These are phyloP conservation scores for Calcarisporium arbuscula DNA, from an alignment of 2,329 filamentous ascomycete genomes.

Conservation along the genomic window DNA sequence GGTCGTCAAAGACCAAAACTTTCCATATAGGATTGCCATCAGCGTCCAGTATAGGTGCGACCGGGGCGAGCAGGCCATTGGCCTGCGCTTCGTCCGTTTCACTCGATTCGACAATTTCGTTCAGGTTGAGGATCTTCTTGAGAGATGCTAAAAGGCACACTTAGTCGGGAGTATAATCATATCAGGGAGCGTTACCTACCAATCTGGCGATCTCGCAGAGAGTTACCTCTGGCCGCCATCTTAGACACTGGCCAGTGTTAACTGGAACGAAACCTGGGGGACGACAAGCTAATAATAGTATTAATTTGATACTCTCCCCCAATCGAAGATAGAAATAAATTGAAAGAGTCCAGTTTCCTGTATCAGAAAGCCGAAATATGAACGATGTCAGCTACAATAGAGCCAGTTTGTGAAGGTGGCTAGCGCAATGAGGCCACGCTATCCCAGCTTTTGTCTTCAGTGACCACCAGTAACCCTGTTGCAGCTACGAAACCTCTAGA, in stretches of 20 bases:
- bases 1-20: slow-evolving; percentile 88
- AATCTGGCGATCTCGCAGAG: slow-evolving; percentile 46
- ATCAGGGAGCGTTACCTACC: slow-evolving; percentile 21
- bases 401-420: too few relatives aligned
- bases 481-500: too few relatives aligned
- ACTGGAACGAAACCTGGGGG: slow-evolving; percentile 2
- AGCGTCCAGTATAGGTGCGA: slow-evolving; percentile 74
- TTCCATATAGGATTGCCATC: slow-evolving; percentile 97
- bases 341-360: too few relatives aligned
- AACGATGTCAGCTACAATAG: too few relatives aligned
- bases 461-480: too few relatives aligned
- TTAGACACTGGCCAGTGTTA: slow-evolving; percentile 13
- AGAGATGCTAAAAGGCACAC: slow-evolving; percentile 61
- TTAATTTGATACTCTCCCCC: too few relatives aligned
- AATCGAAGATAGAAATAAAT: too few relatives aligned
- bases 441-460: too few relatives aligned
- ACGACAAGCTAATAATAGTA: too few relatives aligned
- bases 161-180: slow-evolving; percentile 1
- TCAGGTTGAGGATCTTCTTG: slow-evolving; percentile 92
- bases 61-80: slow-evolving; percentile 59
- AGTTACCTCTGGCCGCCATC: slow-evolving; percentile 42
- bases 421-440: too few relatives aligned
- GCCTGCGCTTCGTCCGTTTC: slow-evolving; percentile 57
- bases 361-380: too few relatives aligned
- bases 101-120: slow-evolving; percentile 60